Conservation (phyloP, 495 filamentous ascomycete genomes). For the Recurvomyces mirabilis region DNA sequence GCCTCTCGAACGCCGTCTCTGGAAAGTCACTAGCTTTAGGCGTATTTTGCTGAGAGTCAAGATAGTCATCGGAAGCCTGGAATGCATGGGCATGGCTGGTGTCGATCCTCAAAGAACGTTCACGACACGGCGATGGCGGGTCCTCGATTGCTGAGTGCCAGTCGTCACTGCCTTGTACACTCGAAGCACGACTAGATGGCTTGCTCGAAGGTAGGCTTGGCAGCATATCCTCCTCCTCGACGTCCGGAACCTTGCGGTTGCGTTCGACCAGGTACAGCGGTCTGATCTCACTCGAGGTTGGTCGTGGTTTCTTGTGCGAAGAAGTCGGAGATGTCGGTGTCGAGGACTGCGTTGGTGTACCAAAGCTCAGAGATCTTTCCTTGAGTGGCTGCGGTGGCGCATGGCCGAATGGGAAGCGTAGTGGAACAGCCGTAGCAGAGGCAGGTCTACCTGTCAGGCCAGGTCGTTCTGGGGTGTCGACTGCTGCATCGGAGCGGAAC, state of each 20-base stretch:
- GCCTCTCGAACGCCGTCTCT: neutral
- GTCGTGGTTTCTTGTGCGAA: conserved; percentile 18
- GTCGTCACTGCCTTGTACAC: conserved; percentile 28
- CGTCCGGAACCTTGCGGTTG: conserved; percentile 29
- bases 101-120: conserved; percentile 11
- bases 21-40: conserved; percentile 23
- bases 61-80: conserved; percentile 21
- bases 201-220: conserved; percentile 29
- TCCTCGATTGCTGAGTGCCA: conserved; percentile 31
- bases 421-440: conserved; percentile 28
- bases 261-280: conserved; percentile 35
- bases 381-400: conserved; percentile 2
- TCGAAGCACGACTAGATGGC: conserved; percentile 25
- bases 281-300: conserved; percentile 28
- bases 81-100: conserved; percentile 8
- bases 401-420: conserved; percentile 24
- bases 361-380: conserved; percentile 18
- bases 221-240: conserved; percentile 29
- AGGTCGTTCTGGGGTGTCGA: conserved; percentile 9
- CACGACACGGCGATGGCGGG: neutral
- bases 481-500: conserved; percentile 10
- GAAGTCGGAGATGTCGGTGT: conserved; percentile 24
- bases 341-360: conserved; percentile 2
- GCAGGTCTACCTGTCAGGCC: conserved; percentile 7
- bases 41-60: conserved; percentile 28